A percentile compares a stretch with the other conserved stretches of the same genome.
phyloP scores from a whole-genome alignment of 2,329 filamentous ascomycete genomes.

The Fragosphaeria purpurea region DNA sequence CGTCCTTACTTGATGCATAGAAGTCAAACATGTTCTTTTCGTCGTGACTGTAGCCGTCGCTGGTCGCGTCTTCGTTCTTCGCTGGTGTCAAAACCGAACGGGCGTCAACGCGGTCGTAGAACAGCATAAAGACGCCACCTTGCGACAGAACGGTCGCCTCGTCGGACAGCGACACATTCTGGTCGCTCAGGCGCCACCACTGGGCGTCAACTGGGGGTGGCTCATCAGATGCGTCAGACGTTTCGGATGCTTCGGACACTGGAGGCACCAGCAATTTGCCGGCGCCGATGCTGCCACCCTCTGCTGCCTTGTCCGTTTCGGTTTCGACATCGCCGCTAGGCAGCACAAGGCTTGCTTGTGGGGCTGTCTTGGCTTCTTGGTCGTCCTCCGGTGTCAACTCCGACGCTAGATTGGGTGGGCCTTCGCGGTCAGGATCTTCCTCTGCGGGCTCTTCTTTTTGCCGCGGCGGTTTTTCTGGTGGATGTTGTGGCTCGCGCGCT shows the following conservation, averaged over 20 bases:
- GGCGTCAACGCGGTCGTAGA: constrained; percentile 69
- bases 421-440: too few relatives aligned
- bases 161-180: constrained; percentile 64
- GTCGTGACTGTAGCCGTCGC: too few relatives aligned
- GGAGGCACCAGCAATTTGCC: too few relatives aligned
- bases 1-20: too few relatives aligned
- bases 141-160: constrained; percentile 66
- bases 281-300: too few relatives aligned
- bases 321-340: not conserved
- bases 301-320: not conserved
- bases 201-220: constrained; percentile 29
- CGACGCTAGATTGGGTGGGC: not conserved
- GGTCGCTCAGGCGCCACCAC: constrained; percentile 91
- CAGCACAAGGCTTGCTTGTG: not conserved
- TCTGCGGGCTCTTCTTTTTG: not conserved
- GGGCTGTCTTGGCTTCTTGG: not conserved
- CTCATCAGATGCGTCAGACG: constrained; percentile 3
- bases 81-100: constrained; percentile 29
- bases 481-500: not conserved
- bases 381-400: not conserved
- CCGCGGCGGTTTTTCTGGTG: not conserved
- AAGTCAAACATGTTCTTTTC: too few relatives aligned
- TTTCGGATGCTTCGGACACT: too few relatives aligned
- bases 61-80: too few relatives aligned
- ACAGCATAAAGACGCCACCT: constrained; percentile 89